Evolutionary conservation across 352 stramenopile genomes (phyloP), one percentile per base, ranked within the genome.

Genomic region (Aphanomyces cochlioides): DNA sequence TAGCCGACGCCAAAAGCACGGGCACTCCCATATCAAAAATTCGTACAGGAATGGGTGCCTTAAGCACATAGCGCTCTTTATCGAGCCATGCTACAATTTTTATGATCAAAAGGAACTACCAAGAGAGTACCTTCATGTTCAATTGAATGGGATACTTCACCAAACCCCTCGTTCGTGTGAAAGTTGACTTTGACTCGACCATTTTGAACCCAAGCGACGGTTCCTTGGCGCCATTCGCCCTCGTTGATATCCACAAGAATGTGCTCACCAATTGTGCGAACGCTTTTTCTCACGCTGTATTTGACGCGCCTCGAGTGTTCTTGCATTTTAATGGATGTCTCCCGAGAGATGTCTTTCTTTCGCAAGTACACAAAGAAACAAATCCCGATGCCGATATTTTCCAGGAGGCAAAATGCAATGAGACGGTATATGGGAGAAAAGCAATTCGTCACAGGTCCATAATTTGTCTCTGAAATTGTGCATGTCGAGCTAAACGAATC

Each of bases 101-200:
- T 28, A 28, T 28, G 28, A 28, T 28, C 28, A 28, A 28, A 28
- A 28, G 28, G 0, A 28, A 28, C 28, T 28, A 28, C 2, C 28
- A 28, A 28, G 57, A 15, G 12, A 21, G 48, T 70, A 70, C 64
- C 64, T 70, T 70, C 64, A 41, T 70, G 64, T 47, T 70, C 64
- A 10, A 37, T 61, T 34, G 64, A 70, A 37, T 70, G 64, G 38
- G 10, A 17, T 12, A 63, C 64, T 37, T 61, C n/a, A 19, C 64
- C 47, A 45, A 60, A 64, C 38, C 12, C 17, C 8, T 10, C n/a
- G 19, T 21, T 15, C 5, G 64, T 19, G 28, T 75, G 78, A 54
- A 86, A 88, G 47, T 85, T 84, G 61, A 88, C 79, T 66, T 87
- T 87, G 47, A 88, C 72, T 48, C 78, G 77, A 3, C 79, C 78